Percentiles rank a stretch among this genome's conserved stretches.
These are phyloP conservation scores for Argentina anserina DNA, from an alignment of 306 rosid genomes.

Conservation along the genomic window DNA sequence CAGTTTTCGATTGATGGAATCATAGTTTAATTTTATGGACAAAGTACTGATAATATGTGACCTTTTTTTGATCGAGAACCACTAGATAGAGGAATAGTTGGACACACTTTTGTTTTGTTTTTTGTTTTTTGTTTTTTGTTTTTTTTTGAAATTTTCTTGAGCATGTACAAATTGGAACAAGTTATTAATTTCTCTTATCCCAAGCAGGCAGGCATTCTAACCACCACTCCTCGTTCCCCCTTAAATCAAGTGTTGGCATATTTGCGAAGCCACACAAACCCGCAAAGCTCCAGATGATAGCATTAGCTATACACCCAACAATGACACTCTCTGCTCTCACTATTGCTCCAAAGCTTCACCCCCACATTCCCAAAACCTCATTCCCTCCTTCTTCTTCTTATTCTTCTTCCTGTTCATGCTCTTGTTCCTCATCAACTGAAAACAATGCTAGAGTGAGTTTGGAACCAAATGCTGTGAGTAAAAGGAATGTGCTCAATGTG, in stretches of 20 bases:
- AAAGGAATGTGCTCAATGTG: constrained; percentile 35
- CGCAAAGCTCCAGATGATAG: constrained; percentile 15
- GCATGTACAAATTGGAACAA: no score
- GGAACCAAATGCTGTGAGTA: constrained; percentile 18
- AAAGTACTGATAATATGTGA: no score
- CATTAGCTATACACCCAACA: constrained; percentile 8
- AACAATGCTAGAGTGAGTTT: constrained; percentile 18
- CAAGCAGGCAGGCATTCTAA: constrained; percentile 31
- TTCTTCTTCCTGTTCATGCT: constrained; percentile 24
- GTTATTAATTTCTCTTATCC: constrained; percentile 29
- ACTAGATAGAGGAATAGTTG: no score
- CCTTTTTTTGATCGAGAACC: no score
- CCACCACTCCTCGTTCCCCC: constrained; percentile 5
- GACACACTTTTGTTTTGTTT: no score
- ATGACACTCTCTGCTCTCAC: constrained; percentile 57
- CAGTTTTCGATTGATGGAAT: no score
- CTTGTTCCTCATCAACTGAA: constrained; percentile 27
- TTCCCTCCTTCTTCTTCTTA: constrained; percentile 8
- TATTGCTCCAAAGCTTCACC: constrained; percentile 23
- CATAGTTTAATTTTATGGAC: no score
- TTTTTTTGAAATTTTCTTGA: no score
- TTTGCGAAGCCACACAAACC: constrained; percentile 25
- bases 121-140: no score
- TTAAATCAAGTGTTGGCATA: not conserved
- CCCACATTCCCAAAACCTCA: constrained; percentile 7